Evolutionary conservation across 2,329 filamentous ascomycete species (phyloP).

Genomic region (Chrysosporium queenslandicum): DNA sequence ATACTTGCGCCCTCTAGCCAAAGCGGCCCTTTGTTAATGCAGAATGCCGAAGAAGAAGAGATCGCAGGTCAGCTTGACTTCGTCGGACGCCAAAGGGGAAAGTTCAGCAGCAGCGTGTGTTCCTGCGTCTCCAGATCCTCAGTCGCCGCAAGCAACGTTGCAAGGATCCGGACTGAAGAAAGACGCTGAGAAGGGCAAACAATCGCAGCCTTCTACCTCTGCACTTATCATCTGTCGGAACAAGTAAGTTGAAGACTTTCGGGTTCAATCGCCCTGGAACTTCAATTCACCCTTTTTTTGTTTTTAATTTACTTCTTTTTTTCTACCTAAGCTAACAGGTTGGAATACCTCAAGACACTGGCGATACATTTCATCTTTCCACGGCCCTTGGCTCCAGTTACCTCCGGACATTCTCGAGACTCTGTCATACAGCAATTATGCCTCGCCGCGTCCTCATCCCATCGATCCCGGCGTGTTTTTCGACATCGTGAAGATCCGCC

Average conservation of each 20-base stretch:
- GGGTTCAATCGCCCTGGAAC: neutral
- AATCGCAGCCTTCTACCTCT: slow-evolving; percentile 33
- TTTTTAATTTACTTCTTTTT: neutral
- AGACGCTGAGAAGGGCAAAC: slow-evolving; percentile 11
- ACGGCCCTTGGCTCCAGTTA: slow-evolving; percentile 73
- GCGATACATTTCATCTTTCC: slow-evolving; percentile 74
- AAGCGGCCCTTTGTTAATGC: neutral
- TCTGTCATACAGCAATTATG: slow-evolving; percentile 69
- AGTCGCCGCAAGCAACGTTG: slow-evolving; percentile 7
- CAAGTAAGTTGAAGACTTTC: slow-evolving; percentile 42
- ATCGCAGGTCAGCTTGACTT: slow-evolving; percentile 14
- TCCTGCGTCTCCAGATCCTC: slow-evolving; percentile 8
- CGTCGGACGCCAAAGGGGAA: slow-evolving; percentile 4
- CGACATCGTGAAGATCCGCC: slow-evolving; percentile 72
- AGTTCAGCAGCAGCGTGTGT: slow-evolving; percentile 3
- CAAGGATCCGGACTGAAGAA: slow-evolving; percentile 12
- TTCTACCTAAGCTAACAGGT: neutral
- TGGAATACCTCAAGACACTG: no score
- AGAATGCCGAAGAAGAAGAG: slow-evolving; percentile 19
- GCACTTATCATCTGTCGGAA: slow-evolving; percentile 56
- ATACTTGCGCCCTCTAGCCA: neutral
- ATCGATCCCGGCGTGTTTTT: slow-evolving; percentile 74
- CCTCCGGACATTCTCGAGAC: slow-evolving; percentile 69
- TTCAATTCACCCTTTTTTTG: no score
- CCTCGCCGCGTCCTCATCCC: slow-evolving; percentile 62